Conservation (phyloP, 768 basidiomycete genomes). For the Leccinellum albellum region DNA sequence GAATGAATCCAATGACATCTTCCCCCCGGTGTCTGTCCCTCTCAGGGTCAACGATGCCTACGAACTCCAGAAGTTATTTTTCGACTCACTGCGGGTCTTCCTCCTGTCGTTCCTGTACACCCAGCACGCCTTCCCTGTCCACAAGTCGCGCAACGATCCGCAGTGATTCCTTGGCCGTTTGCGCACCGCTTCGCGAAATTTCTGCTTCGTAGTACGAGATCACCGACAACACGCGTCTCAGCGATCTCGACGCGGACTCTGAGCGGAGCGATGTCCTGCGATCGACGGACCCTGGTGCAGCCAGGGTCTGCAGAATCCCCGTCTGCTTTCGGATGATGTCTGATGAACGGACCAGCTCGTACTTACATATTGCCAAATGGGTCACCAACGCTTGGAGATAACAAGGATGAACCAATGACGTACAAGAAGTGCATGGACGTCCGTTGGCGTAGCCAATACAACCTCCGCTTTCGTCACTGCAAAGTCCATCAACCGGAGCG, state of each 20-base stretch:
- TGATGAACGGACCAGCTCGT: slow-evolving; percentile 61
- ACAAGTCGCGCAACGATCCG: slow-evolving; percentile 56
- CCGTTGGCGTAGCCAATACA: slow-evolving; percentile 50
- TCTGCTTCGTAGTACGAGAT: slow-evolving; percentile 54
- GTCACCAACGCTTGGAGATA: not conserved
- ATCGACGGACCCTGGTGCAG: slow-evolving; percentile 26
- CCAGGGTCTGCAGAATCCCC: slow-evolving; percentile 40
- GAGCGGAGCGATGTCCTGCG: slow-evolving; percentile 25
- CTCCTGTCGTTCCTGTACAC: slow-evolving; percentile 28
- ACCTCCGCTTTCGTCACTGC: slow-evolving; percentile 49
- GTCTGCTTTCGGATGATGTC: slow-evolving; percentile 46
- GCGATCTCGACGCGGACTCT: slow-evolving; percentile 35
- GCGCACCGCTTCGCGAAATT: slow-evolving; percentile 39
- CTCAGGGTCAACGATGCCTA: slow-evolving; percentile 18
- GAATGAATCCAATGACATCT: slow-evolving; percentile 51
- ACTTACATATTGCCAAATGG: slow-evolving; percentile 35
- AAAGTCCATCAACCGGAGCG: slow-evolving; percentile 50
- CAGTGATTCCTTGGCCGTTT: slow-evolving; percentile 54
- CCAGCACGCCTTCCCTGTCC: slow-evolving; percentile 57
- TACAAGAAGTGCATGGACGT: slow-evolving; percentile 62
- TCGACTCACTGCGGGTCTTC: slow-evolving; percentile 49
- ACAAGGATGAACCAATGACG: slow-evolving; percentile 22
- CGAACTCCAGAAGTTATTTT: not conserved
- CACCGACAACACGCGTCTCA: slow-evolving; percentile 41
- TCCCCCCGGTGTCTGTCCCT: slow-evolving; percentile 40